These are phyloP conservation scores for Fusarium miscanthi DNA, from an alignment of 2,329 filamentous ascomycete species.

Conservation along the genomic window DNA sequence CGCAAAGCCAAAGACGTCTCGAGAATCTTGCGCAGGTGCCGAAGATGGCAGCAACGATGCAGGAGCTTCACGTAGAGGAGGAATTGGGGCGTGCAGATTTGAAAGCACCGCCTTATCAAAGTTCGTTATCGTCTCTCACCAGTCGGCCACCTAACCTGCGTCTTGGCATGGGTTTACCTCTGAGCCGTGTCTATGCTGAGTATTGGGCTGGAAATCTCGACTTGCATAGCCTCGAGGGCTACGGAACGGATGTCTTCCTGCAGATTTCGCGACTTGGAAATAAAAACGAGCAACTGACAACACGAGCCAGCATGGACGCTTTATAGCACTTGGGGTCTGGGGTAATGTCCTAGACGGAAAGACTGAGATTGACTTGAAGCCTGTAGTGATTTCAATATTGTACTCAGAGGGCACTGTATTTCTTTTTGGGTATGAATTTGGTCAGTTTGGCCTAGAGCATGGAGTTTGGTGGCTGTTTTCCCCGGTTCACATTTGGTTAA, in stretches of 20 bases:
- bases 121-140: conserved; percentile 82
- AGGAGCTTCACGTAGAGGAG: conserved; percentile 75
- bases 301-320: conserved; percentile 80
- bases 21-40: conserved; percentile 88
- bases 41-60: conserved; percentile 90
- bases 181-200: conserved; percentile 95
- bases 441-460: conserved; percentile 35
- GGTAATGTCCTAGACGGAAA: conserved; percentile 18
- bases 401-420: conserved; percentile 11
- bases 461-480: conserved; percentile 37
- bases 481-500: background rate
- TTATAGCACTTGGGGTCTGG: conserved; percentile 58
- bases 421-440: conserved; percentile 5
- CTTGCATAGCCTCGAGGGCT: conserved; percentile 92
- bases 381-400: background rate
- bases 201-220: conserved; percentile 97
- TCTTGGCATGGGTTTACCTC: conserved; percentile 90
- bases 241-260: conserved; percentile 94
- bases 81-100: conserved; percentile 55
- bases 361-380: background rate
- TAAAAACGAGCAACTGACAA: conserved; percentile 94
- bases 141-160: conserved; percentile 86
- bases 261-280: conserved; percentile 97
- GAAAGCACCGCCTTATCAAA: conserved; percentile 57
- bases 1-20: conserved; percentile 79